Percentiles rank a stretch among this genome's conserved stretches.
phyloP scores from a whole-genome alignment of 164 flowering plant species.

The Umbilicus rupestris region DNA sequence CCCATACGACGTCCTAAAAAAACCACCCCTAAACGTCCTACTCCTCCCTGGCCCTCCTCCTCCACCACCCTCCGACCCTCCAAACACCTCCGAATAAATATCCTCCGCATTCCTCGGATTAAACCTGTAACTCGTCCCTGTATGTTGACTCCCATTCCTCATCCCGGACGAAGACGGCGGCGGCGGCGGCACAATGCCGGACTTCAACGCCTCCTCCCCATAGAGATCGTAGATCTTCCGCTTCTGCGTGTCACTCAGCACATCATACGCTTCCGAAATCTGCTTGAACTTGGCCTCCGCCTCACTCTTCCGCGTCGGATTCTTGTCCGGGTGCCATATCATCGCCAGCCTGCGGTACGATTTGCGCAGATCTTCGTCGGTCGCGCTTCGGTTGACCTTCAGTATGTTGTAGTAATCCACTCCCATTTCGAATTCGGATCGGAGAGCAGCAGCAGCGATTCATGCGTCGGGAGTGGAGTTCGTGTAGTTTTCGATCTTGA shows the following conservation, averaged over 20 bases:
- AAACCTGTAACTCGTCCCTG: conserved; percentile 32
- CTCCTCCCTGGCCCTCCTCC: conserved; percentile 15
- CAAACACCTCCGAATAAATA: conserved; percentile 61
- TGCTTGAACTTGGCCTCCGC: conserved; percentile 74
- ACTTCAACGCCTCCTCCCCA: conserved; percentile 67
- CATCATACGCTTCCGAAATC: conserved; percentile 78
- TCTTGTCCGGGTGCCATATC: conserved; percentile 87
- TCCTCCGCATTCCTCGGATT: conserved; percentile 67
- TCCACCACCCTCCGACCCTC: conserved; percentile 21
- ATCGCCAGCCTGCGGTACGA: conserved; percentile 64
- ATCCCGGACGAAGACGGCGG: conserved; percentile 8
- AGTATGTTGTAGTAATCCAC: conserved; percentile 75
- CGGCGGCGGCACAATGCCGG: conserved; percentile 48
- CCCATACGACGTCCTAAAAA: conserved; percentile 23
- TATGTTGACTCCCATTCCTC: conserved; percentile 13
- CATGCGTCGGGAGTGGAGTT: not conserved
- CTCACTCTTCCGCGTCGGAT: conserved; percentile 34
- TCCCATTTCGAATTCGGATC: conserved; percentile 33
- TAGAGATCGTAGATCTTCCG: conserved; percentile 82
- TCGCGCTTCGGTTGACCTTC: conserved; percentile 59
- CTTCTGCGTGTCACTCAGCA: conserved; percentile 62
- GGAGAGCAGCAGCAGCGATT: not conserved
- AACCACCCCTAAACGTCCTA: conserved; percentile 20
- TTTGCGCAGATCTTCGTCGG: conserved; percentile 52
- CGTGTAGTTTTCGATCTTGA: too few species aligned